Evolutionary conservation across 2,329 filamentous ascomycete species (phyloP).

Genomic region (Microsporum canis): DNA sequence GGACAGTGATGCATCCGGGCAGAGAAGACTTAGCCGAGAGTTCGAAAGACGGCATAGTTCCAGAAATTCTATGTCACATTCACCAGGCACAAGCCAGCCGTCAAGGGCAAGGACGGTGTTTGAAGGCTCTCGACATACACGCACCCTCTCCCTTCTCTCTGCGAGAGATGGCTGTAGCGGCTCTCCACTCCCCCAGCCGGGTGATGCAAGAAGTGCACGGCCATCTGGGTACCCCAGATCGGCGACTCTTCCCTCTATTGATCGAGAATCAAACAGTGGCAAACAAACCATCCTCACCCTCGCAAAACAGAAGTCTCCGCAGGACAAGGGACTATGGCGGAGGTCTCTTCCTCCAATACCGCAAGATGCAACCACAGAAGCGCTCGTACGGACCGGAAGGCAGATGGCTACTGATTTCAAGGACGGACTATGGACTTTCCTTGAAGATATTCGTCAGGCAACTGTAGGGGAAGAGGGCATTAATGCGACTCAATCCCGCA

Average conservation of each 20-base stretch:
- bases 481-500: slow-evolving; percentile 40
- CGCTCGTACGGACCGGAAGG: slow-evolving; percentile 49
- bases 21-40: slow-evolving; percentile 43
- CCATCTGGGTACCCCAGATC: slow-evolving; percentile 29
- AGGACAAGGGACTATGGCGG: slow-evolving; percentile 21
- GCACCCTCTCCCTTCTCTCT: slow-evolving; percentile 69
- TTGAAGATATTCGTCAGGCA: slow-evolving; percentile 88
- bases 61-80: slow-evolving; percentile 40
- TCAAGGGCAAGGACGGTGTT: slow-evolving; percentile 52
- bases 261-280: slow-evolving; percentile 20
- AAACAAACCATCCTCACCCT: slow-evolving; percentile 18
- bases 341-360: slow-evolving; percentile 35
- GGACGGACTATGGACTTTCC: slow-evolving; percentile 83
- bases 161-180: slow-evolving; percentile 17
- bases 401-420: slow-evolving; percentile 84
- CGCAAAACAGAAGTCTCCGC: slow-evolving; percentile 26
- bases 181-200: slow-evolving; percentile 13
- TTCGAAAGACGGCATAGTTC: slow-evolving; percentile 62
- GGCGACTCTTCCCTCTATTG: slow-evolving; percentile 32
- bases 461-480: slow-evolving; percentile 90
- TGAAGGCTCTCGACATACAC: slow-evolving; percentile 48
- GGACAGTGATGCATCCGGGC: slow-evolving; percentile 13
- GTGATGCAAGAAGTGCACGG: slow-evolving; percentile 13
- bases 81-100: slow-evolving; percentile 22
- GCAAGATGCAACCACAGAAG: slow-evolving; percentile 29